A percentile compares a stretch with the other conserved stretches of the same genome.
Conservation (phyloP, 1,284 basidiomycete genomes). For the Cutaneotrichosporon spelunceum region DNA sequence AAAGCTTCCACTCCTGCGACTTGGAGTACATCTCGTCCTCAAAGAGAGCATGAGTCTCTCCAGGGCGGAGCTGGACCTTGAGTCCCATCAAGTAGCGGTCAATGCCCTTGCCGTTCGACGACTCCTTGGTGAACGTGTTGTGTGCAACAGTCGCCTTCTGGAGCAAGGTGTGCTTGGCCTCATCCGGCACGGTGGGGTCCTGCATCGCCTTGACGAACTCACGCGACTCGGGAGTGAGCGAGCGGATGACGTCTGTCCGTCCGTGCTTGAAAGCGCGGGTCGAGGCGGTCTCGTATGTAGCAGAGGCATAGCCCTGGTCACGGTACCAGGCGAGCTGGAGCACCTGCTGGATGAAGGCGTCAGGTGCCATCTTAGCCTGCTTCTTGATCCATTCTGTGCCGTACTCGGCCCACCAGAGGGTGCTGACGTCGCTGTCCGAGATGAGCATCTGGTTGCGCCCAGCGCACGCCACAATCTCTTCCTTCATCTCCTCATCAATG, state of each 20-base stretch:
- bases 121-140: constrained; percentile 69
- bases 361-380: constrained; percentile 73
- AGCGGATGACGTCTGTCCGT: constrained; percentile 87
- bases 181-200: constrained; percentile 53
- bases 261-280: constrained; percentile 88
- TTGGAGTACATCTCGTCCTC: constrained; percentile 73
- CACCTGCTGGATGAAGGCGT: constrained; percentile 90
- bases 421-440: constrained; percentile 76
- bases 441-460: constrained; percentile 62
- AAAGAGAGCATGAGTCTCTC: constrained; percentile 59
- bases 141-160: constrained; percentile 70
- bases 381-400: constrained; percentile 88
- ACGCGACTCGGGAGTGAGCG: constrained; percentile 71
- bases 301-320: constrained; percentile 71
- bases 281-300: constrained; percentile 92
- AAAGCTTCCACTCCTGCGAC: constrained; percentile 84
- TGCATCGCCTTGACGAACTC: constrained; percentile 75
- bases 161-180: constrained; percentile 59
- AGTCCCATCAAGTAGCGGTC: constrained; percentile 91
- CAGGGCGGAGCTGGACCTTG: constrained; percentile 60
- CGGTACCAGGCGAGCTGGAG: constrained; percentile 89
- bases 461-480: constrained; percentile 63
- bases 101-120: constrained; percentile 78
- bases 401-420: constrained; percentile 81
- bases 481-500: constrained; percentile 61